Base-by-base conservation (phyloP, 1,284 basidiomycete genomes). In the Limonomyces culmigenus region DNA sequence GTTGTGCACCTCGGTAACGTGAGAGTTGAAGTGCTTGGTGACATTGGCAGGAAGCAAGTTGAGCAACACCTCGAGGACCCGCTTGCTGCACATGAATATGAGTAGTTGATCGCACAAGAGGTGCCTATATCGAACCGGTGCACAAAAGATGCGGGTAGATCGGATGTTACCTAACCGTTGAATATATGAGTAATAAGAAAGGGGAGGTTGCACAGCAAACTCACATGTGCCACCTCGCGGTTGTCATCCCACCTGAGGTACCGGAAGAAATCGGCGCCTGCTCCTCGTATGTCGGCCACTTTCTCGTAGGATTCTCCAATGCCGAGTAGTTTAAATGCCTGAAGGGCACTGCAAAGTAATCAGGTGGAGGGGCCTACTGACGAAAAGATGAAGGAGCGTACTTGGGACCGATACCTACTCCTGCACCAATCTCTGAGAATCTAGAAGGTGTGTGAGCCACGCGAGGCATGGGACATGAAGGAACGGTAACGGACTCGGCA, bases 331-430 rank as follows among this genome's bases (percentile, higher is more conserved):
- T 17, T 8, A 8, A 32, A 32, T 10, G n/a, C 15, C 10, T 15
- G n/a, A 32, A 32, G 10, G 15, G 10, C 13, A 32, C n/a, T n/a
- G n/a, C n/a, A n/a, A n/a, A n/a, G n/a, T n/a, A n/a, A n/a, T n/a
- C n/a, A n/a, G n/a, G n/a, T n/a, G n/a, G n/a, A n/a, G n/a, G n/a
- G n/a, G n/a, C n/a, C n/a, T n/a, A n/a, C n/a, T n/a, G n/a, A n/a
- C n/a, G n/a, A n/a, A n/a, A n/a, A n/a, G n/a, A n/a, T n/a, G n/a
- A n/a, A n/a, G n/a, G n/a, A n/a, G n/a, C n/a, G n/a, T n/a, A n/a
- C n/a, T 36, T 36, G 4, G 23, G 23, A 67, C 70, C 69, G 30
- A 74, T 40, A 12, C 60, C 63, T 21, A 72, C 59, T 0, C 67
- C 68, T 15, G 70, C 67, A 4, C 68, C 68, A 29, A 71, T 57